These are phyloP conservation scores for Paulownia fortunei DNA, from an alignment of 257 asterid species.

Conservation along the genomic window DNA sequence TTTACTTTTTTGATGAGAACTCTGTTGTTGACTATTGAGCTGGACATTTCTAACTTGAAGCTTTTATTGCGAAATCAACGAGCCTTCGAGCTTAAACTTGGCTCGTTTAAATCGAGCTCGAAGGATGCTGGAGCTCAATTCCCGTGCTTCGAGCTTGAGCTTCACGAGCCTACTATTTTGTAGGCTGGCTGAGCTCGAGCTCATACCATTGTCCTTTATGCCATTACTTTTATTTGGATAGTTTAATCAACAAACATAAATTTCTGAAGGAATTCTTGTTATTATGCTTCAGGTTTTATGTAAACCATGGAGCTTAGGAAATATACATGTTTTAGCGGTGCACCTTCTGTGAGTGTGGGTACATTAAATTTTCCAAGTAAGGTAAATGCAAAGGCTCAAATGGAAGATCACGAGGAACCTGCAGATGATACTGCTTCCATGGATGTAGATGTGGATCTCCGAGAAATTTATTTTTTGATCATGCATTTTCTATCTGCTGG, in stretches of 20 bases:
- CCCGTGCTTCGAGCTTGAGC: background rate
- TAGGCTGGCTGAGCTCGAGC: background rate
- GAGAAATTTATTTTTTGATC: constrained; percentile 86
- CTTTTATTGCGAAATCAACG: constrained; percentile 5
- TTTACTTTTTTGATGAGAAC: background rate
- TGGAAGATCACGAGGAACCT: constrained; percentile 59
- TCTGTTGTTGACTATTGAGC: background rate
- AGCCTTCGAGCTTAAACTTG: constrained; percentile 2
- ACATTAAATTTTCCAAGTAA: constrained; percentile 50
- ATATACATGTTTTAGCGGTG: constrained; percentile 44
- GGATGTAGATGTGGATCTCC: constrained; percentile 75
- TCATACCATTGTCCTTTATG: background rate
- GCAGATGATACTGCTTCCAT: constrained; percentile 48
- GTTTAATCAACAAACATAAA: constrained; percentile 24
- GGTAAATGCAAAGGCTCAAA: constrained; percentile 52
- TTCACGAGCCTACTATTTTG: background rate
- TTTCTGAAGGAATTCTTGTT: constrained; percentile 31
- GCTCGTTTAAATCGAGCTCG: background rate
- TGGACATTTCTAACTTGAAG: background rate
- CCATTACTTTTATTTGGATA: background rate
- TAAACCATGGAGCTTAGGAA: constrained; percentile 62
- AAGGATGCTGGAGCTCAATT: background rate
- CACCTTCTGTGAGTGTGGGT: constrained; percentile 53
- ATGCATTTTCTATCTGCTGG: constrained; percentile 95
- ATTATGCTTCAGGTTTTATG: constrained; percentile 49